Evolutionary conservation across 805 yeast genomes (phyloP).

Genomic region (Priceomyces haplophilus): DNA sequence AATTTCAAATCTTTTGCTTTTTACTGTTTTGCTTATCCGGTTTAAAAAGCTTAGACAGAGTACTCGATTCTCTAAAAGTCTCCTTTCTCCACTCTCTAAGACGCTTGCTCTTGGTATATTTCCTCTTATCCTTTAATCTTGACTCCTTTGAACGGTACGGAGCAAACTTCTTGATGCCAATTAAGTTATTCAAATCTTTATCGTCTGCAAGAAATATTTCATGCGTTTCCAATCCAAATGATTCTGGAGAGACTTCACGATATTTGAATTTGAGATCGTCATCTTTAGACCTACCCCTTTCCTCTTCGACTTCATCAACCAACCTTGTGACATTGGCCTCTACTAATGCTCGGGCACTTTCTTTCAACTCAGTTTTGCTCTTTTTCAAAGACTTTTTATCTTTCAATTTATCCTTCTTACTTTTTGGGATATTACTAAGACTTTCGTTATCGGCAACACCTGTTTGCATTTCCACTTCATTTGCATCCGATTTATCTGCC

Average conservation of each 20-base stretch:
- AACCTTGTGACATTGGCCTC: conserved; percentile 66
- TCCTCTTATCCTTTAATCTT: conserved; percentile 73
- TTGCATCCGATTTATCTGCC: conserved; percentile 13
- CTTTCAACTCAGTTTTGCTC: conserved; percentile 57
- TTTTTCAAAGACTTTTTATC: conserved; percentile 59
- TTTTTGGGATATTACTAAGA: conserved; percentile 29
- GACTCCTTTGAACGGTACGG: conserved; percentile 81
- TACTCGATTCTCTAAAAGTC: conserved; percentile 62
- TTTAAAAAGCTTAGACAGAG: not conserved
- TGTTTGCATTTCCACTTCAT: conserved; percentile 8
- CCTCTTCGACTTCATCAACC: conserved; percentile 65
- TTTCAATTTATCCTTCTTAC: conserved; percentile 54
- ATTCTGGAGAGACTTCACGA: conserved; percentile 92
- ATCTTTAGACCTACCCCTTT: conserved; percentile 52
- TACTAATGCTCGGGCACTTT: conserved; percentile 74
- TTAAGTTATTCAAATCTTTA: conserved; percentile 72
- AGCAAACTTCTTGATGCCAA: conserved; percentile 89
- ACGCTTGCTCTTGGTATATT: conserved; percentile 77
- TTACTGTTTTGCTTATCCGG: not conserved
- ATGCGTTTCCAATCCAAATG: conserved; percentile 78
- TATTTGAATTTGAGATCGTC: conserved; percentile 66
- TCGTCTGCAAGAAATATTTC: conserved; percentile 93
- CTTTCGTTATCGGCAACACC: conserved; percentile 14
- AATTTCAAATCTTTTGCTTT: not conserved
- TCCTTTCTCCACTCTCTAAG: conserved; percentile 87